Conservation (phyloP, 352 stramenopile species). For the Pythium aristosporum region DNA sequence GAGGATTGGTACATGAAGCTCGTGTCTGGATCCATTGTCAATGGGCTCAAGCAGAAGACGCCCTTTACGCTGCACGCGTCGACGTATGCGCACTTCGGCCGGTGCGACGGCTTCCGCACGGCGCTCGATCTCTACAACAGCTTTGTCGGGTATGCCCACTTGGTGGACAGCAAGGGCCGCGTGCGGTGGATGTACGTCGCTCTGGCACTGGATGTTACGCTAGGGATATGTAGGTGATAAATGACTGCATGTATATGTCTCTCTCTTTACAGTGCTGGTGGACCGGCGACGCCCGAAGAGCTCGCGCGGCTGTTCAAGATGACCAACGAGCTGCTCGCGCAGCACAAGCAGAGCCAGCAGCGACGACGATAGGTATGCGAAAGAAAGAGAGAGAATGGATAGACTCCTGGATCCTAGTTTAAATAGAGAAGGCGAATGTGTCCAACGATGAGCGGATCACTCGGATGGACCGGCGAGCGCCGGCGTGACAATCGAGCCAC, state of each 20-base stretch:
- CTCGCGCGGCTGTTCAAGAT: slow-evolving; percentile 56
- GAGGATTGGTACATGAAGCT: slow-evolving; percentile 91
- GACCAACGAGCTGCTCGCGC: slow-evolving; percentile 55
- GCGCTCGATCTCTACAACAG: slow-evolving; percentile 81
- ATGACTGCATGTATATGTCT: background rate
- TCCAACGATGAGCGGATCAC: background rate
- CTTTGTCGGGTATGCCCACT: slow-evolving; percentile 83
- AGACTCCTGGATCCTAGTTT: background rate
- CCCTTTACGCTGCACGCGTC: slow-evolving; percentile 43
- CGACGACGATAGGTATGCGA: slow-evolving; percentile 29
- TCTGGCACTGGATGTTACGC: background rate
- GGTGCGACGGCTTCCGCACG: slow-evolving; percentile 81
- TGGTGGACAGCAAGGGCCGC: slow-evolving; percentile 77
- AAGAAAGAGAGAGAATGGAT: background rate
- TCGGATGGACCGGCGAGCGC: background rate
- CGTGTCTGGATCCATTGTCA: slow-evolving; percentile 64
- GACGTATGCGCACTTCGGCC: slow-evolving; percentile 72
- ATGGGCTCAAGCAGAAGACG: slow-evolving; percentile 54
- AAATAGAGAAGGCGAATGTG: slow-evolving; percentile 18
- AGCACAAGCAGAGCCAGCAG: slow-evolving; percentile 34
- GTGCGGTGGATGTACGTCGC: slow-evolving; percentile 83
- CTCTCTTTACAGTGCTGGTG: slow-evolving; percentile 67
- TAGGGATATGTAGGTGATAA: background rate
- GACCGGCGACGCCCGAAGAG: slow-evolving; percentile 61
- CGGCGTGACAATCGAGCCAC: slow-evolving; percentile 46